A percentile compares a stretch with the other conserved stretches of the same genome.
Evolutionary conservation across 495 filamentous ascomycete genomes (phyloP).

Genomic region (Xylaria cubensis): DNA sequence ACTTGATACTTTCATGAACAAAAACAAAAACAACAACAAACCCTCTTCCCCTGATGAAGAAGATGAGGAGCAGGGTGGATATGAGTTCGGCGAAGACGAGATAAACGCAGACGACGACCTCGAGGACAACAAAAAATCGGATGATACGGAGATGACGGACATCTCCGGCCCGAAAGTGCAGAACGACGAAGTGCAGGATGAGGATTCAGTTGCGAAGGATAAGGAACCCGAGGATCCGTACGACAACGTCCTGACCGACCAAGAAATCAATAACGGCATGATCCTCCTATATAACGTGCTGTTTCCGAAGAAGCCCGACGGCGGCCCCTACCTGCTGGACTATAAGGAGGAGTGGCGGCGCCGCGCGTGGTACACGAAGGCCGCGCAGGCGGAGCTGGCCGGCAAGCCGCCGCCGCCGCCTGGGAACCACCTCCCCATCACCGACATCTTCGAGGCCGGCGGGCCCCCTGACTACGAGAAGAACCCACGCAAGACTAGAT

Average conservation of each 20-base stretch:
- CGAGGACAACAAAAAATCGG: background rate
- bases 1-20: background rate
- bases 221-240: background rate
- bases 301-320: background rate
- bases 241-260: background rate
- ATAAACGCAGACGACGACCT: background rate
- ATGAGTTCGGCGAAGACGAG: background rate
- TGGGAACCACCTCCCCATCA: background rate
- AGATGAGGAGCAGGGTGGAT: background rate
- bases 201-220: too few species aligned
- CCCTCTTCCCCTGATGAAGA: background rate
- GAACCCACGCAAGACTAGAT: background rate
- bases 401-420: background rate
- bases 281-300: background rate
- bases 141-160: background rate
- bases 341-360: background rate
- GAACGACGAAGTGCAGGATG: background rate
- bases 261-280: background rate
- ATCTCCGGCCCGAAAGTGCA: too few species aligned
- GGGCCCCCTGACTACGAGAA: background rate
- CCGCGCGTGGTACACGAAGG: background rate
- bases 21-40: background rate
- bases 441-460: background rate
- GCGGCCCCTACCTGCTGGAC: background rate
- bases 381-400: background rate